Percentiles rank a stretch among this genome's conserved stretches.
Evolutionary conservation across 169 alveolate genomes (phyloP).

Genomic region (Eimeria nieschulzi): DNA sequence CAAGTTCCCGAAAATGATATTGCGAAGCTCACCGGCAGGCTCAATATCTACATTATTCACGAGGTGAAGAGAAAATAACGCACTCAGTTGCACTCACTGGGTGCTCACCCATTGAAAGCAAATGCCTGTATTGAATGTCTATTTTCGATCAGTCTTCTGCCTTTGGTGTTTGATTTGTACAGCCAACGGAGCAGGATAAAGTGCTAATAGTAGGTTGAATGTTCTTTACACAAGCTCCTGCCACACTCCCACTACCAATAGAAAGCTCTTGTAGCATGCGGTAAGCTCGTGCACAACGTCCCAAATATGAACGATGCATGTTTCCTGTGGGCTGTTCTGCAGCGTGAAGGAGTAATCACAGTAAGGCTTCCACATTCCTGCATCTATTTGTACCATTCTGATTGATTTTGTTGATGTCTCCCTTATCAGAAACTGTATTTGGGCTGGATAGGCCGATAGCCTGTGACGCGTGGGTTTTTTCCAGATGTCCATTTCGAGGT

Average conservation of each 20-base stretch:
- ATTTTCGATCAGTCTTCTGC: background rate
- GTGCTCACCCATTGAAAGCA: background rate
- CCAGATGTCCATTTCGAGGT: conserved; percentile 50
- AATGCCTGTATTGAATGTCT: background rate
- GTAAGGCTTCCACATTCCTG: conserved; percentile 1
- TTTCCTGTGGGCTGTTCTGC: conserved; percentile 9
- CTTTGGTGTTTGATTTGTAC: conserved; percentile 11
- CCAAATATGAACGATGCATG: background rate
- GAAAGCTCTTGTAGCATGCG: background rate
- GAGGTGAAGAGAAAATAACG: background rate
- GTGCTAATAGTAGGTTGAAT: conserved; percentile 26
- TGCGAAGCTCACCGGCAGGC: conserved; percentile 53
- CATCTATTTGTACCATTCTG: background rate
- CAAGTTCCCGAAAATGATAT: conserved; percentile 42
- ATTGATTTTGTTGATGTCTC: background rate
- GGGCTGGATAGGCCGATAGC: background rate
- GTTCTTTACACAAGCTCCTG: background rate
- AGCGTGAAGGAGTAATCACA: conserved; percentile 58
- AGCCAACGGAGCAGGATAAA: conserved; percentile 62
- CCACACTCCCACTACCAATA: background rate
- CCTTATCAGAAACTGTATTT: background rate
- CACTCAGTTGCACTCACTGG: background rate
- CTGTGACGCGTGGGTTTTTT: background rate
- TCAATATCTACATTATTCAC: conserved; percentile 7
- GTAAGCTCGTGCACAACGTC: background rate